Conservation (phyloP, 352 stramenopile genomes). For the Phytopythium ostracodes region DNA sequence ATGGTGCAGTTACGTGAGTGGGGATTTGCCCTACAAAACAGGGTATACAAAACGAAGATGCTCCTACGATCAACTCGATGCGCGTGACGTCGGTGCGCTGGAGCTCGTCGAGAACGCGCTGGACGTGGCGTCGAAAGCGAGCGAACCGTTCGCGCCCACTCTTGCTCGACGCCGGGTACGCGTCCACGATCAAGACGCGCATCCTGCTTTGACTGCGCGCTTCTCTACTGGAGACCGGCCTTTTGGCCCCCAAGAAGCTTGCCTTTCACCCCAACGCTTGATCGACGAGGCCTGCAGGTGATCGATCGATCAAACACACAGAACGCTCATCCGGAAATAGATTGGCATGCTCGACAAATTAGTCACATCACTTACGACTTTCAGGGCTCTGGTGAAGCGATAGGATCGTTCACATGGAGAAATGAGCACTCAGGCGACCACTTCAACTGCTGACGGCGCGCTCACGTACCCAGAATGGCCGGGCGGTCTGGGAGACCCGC, state of each 20-base stretch:
- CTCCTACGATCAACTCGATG: conserved; percentile 54
- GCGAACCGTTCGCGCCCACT: conserved; percentile 38
- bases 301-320: too few relatives aligned
- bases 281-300: not conserved
- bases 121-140: conserved; percentile 49
- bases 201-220: conserved; percentile 18
- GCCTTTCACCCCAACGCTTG: not conserved
- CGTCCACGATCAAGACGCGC: conserved; percentile 73
- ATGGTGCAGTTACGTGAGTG: not conserved
- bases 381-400: too few relatives aligned
- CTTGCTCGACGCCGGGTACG: conserved; percentile 39
- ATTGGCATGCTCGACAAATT: not conserved
- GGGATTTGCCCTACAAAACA: too few relatives aligned
- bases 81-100: conserved; percentile 58
- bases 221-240: too few relatives aligned
- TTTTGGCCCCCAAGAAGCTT: not conserved
- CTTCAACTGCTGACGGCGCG: conserved; percentile 6
- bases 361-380: not conserved
- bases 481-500: conserved; percentile 42
- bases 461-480: conserved; percentile 62
- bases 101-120: conserved; percentile 42
- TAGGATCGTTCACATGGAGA: not conserved
- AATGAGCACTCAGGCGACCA: conserved; percentile 5
- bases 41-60: too few relatives aligned
- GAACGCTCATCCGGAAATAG: not conserved